Conservation (phyloP, 75 land plant genomes). For the Gnetum montanum region DNA sequence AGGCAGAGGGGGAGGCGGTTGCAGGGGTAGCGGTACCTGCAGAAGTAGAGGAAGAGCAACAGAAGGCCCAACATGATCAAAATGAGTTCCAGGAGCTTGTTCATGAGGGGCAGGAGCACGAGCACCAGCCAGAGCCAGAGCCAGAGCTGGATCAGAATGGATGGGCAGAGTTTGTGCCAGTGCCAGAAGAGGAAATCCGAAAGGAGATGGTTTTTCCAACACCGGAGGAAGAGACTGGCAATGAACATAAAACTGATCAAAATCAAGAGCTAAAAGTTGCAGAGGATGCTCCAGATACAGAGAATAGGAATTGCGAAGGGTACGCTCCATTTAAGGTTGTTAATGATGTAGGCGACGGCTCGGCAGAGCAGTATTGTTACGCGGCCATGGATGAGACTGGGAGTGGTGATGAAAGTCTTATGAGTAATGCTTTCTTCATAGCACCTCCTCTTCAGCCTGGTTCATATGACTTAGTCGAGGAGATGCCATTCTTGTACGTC, state of each 20-base stretch:
- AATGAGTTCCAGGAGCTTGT: too few species aligned
- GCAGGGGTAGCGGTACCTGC: too few species aligned
- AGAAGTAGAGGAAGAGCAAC: too few species aligned
- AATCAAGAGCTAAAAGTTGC: neutral
- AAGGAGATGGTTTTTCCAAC: conserved; percentile 4
- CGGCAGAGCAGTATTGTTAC: conserved; percentile 3
- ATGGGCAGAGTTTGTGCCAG: conserved; percentile 2
- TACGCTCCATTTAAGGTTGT: neutral
- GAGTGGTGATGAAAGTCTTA: too few species aligned
- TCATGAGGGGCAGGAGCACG: conserved; percentile 9
- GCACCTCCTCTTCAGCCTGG: too few species aligned
- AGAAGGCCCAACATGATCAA: too few species aligned
- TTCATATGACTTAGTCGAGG: conserved; percentile 64
- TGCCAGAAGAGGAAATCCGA: conserved; percentile 11
- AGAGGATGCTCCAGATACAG: neutral
- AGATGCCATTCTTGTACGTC: conserved; percentile 58
- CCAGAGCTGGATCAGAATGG: neutral
- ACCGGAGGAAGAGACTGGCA: neutral
- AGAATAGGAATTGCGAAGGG: neutral
- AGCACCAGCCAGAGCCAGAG: neutral
- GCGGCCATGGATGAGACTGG: conserved; percentile 7
- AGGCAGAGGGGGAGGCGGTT: too few species aligned
- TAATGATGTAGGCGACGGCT: conserved; percentile 1
- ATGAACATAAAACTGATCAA: conserved; percentile 1
- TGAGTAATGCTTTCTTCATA: too few species aligned